A percentile compares a stretch with the other conserved stretches of the same genome.
These are phyloP conservation scores for Mrakia blollopis DNA, from an alignment of 768 basidiomycete genomes.

Conservation along the genomic window DNA sequence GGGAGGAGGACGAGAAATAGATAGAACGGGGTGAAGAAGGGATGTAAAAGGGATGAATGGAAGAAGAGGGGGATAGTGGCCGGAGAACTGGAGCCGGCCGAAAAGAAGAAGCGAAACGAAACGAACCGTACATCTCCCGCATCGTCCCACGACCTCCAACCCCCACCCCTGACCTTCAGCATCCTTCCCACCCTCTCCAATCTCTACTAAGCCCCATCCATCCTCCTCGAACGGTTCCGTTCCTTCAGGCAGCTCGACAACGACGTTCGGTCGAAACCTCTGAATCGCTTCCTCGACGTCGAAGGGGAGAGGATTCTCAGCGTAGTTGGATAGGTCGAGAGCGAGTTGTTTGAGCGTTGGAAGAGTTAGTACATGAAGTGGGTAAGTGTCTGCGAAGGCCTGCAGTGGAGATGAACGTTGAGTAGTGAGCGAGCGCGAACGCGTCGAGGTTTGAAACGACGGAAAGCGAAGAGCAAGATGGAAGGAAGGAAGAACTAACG, in stretches of 20 bases:
- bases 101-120: not conserved
- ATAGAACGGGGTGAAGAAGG: not conserved
- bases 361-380: slow-evolving; percentile 7
- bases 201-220: not conserved
- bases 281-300: not conserved
- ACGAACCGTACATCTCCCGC: slow-evolving; percentile 12
- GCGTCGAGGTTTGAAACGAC: no score
- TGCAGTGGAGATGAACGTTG: not conserved
- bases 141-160: not conserved
- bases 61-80: no score
- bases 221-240: not conserved
- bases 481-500: not conserved
- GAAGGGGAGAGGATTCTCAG: not conserved
- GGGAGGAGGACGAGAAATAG: not conserved
- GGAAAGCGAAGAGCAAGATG: not conserved
- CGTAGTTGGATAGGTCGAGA: no score
- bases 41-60: no score
- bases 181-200: not conserved
- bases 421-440: no score
- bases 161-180: not conserved
- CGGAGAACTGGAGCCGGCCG: no score
- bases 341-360: not conserved
- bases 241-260: not conserved
- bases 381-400: slow-evolving; percentile 14
- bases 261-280: slow-evolving; percentile 4